Evolutionary conservation across 306 rosid genomes (phyloP).

Genomic region (Cucurbita moschata): DNA sequence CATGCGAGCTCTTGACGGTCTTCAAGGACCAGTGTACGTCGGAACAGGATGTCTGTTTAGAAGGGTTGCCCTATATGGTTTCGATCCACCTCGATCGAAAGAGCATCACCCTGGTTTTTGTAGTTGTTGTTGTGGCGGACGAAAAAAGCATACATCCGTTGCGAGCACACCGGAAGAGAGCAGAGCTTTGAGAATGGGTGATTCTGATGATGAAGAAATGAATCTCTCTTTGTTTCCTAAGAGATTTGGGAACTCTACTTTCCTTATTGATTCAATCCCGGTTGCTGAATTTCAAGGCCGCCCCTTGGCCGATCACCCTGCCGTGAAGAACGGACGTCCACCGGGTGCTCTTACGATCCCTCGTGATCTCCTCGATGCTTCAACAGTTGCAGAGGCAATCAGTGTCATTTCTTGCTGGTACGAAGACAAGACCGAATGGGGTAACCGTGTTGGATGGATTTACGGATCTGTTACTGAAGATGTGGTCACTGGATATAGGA

Average conservation of each 20-base stretch:
- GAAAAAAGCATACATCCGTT: conserved; percentile 41
- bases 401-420: conserved; percentile 97
- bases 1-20: conserved; percentile 97
- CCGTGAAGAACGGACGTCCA: conserved; percentile 80
- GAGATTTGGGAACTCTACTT: conserved; percentile 76
- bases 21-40: conserved; percentile 91
- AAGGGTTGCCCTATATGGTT: conserved; percentile 78
- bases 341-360: conserved; percentile 80
- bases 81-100: conserved; percentile 86
- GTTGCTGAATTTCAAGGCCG: conserved; percentile 97
- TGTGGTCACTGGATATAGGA: conserved; percentile 91
- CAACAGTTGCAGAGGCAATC: conserved; percentile 92
- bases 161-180: conserved; percentile 48
- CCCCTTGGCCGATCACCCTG: conserved; percentile 96
- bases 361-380: conserved; percentile 83
- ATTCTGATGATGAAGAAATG: conserved; percentile 84
- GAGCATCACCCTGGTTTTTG: conserved; percentile 50
- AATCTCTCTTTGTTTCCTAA: conserved; percentile 67
- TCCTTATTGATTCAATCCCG: conserved; percentile 86
- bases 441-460: conserved; percentile 94
- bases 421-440: conserved; percentile 97
- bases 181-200: conserved; percentile 70
- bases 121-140: conserved; percentile 53
- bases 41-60: conserved; percentile 97
- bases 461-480: conserved; percentile 96